Evolutionary conservation across 176 grass and related monocot genomes (phyloP).

Genomic region (Carex littledalei): DNA sequence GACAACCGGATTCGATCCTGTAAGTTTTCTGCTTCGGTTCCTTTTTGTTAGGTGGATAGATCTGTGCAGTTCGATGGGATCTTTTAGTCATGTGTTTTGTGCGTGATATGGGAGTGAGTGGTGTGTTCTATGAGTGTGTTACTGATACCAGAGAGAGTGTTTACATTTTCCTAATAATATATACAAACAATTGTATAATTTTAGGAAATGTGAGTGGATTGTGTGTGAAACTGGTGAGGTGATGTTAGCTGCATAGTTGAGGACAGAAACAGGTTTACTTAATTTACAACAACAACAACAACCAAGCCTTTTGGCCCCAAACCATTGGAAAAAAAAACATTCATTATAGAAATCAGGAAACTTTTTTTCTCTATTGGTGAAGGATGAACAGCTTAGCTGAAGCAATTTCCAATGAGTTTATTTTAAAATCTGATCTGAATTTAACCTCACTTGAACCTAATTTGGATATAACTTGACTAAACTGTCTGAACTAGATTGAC

Average conservation of each 20-base stretch:
- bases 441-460: neutral
- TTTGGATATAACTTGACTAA: neutral
- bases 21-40: slow-evolving; percentile 6
- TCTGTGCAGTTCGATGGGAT: slow-evolving; percentile 4
- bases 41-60: slow-evolving; percentile 7
- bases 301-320: too few relatives aligned
- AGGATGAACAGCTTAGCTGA: neutral
- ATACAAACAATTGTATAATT: neutral
- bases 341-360: neutral
- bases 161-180: neutral
- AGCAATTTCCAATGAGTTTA: neutral
- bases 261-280: neutral
- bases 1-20: slow-evolving; percentile 60
- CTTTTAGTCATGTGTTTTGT: neutral
- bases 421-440: neutral
- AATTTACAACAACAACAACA: neutral
- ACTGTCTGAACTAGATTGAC: neutral
- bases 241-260: neutral
- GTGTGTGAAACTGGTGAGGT: neutral
- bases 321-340: neutral
- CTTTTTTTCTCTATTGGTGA: neutral
- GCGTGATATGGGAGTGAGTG: neutral
- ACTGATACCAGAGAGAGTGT: neutral
- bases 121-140: neutral
- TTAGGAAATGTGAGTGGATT: neutral